A percentile compares a stretch with the other conserved stretches of the same genome.
Conservation (phyloP, 139 green algal species). For the Haematococcus lacustris region DNA sequence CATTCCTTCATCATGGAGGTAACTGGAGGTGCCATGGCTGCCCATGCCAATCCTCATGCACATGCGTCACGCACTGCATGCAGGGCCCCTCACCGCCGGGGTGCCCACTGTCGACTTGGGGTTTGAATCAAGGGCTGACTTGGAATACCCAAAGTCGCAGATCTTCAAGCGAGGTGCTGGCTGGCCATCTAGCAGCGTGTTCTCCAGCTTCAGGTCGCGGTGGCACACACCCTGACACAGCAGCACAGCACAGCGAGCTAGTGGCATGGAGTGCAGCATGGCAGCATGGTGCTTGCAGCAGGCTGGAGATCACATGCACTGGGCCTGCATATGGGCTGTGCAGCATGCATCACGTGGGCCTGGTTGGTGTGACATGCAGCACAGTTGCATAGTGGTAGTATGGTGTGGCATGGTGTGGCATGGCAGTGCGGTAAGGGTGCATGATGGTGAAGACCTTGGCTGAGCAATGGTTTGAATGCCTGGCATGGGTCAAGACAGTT, state of each 20-base stretch:
- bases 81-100: constrained; percentile 14
- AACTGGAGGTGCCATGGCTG: no score
- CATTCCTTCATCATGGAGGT: no score
- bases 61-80: neutral
- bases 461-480: no score
- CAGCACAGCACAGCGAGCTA: neutral
- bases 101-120: constrained; percentile 98
- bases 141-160: constrained; percentile 95
- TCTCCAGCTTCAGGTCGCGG: constrained; percentile 96
- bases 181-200: constrained; percentile 91
- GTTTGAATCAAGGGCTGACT: constrained; percentile 80
- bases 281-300: neutral
- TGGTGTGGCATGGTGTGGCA: no score
- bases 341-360: neutral
- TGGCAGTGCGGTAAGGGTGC: no score
- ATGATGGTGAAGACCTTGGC: no score
- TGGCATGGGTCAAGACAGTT: neutral
- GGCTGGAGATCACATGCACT: neutral
- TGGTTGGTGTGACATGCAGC: neutral
- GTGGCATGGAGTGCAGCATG: no score
- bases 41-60: neutral
- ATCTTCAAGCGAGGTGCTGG: constrained; percentile 86
- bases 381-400: no score
- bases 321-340: neutral
- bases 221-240: constrained; percentile 83